These are phyloP conservation scores for Tylopilus sp. DNA, from an alignment of 768 basidiomycete genomes.

Conservation along the genomic window DNA sequence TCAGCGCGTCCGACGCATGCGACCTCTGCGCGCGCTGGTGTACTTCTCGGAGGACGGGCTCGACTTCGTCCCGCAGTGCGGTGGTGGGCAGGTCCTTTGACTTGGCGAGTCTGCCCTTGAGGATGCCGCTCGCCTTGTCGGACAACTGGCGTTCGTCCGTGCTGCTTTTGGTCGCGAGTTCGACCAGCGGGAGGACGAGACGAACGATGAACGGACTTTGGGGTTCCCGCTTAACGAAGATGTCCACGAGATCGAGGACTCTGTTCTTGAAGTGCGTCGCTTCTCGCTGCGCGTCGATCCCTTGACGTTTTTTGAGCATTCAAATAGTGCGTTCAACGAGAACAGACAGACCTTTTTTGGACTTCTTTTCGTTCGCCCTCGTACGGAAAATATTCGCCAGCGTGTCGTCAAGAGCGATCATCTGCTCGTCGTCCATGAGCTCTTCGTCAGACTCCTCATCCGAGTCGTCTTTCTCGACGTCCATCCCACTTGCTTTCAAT, in stretches of 20 bases:
- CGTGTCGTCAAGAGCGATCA: conserved; percentile 94
- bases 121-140: conserved; percentile 80
- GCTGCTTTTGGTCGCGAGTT: conserved; percentile 62
- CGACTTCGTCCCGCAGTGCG: conserved; percentile 30
- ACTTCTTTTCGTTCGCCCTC: conserved; percentile 56
- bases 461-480: conserved; percentile 49
- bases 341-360: conserved; percentile 55
- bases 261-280: conserved; percentile 96
- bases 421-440: conserved; percentile 93
- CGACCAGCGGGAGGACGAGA: conserved; percentile 72
- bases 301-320: conserved; percentile 30
- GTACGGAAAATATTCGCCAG: conserved; percentile 83
- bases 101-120: conserved; percentile 71
- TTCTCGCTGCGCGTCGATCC: conserved; percentile 72
- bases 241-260: conserved; percentile 91
- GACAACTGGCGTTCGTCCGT: conserved; percentile 84
- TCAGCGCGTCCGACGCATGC: conserved; percentile 57
- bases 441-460: conserved; percentile 58
- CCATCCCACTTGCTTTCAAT: conserved; percentile 55
- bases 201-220: conserved; percentile 66
- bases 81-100: conserved; percentile 59
- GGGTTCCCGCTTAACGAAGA: conserved; percentile 73
- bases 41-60: conserved; percentile 53
- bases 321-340: background rate
- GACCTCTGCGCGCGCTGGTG: conserved; percentile 71